Evolutionary conservation across 2,329 filamentous ascomycete genomes (phyloP).

Genomic region (Aspergillus versicolor): DNA sequence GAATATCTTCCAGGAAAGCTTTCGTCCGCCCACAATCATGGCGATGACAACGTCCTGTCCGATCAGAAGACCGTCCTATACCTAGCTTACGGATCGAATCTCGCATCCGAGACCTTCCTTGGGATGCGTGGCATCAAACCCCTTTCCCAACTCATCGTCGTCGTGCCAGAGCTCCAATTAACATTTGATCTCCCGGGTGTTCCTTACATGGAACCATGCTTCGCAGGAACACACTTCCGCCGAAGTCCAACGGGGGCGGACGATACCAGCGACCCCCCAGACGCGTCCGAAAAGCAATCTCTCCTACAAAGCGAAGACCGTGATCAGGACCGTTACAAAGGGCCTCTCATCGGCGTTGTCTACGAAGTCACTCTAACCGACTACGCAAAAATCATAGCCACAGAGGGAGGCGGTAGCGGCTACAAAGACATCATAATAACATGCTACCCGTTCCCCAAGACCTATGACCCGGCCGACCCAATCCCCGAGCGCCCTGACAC

Average conservation of each 20-base stretch:
- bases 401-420: slow-evolving; percentile 81
- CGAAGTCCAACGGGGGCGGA: slow-evolving; percentile 34
- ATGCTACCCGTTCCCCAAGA: slow-evolving; percentile 67
- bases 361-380: slow-evolving; percentile 88
- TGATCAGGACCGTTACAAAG: slow-evolving; percentile 53
- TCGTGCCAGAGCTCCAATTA: slow-evolving; percentile 73
- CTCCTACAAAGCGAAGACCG: slow-evolving; percentile 23
- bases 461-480: slow-evolving; percentile 47
- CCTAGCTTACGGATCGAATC: slow-evolving; percentile 89
- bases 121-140: slow-evolving; percentile 77
- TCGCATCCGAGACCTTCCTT: slow-evolving; percentile 75
- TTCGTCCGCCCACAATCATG: background rate
- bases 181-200: slow-evolving; percentile 84
- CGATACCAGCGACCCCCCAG: slow-evolving; percentile 7
- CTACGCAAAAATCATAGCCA: slow-evolving; percentile 82
- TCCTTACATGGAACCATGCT: slow-evolving; percentile 87
- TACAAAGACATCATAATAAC: slow-evolving; percentile 82
- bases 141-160: slow-evolving; percentile 75
- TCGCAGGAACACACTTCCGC: slow-evolving; percentile 73
- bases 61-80: slow-evolving; percentile 65
- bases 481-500: slow-evolving; percentile 66
- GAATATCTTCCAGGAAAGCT: slow-evolving; percentile 23
- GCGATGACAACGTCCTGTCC: background rate
- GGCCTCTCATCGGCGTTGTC: slow-evolving; percentile 81
- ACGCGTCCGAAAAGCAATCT: slow-evolving; percentile 33